Evolutionary conservation across 148 eudicot genomes (phyloP).

Genomic region (Salicornia ramosissima): DNA sequence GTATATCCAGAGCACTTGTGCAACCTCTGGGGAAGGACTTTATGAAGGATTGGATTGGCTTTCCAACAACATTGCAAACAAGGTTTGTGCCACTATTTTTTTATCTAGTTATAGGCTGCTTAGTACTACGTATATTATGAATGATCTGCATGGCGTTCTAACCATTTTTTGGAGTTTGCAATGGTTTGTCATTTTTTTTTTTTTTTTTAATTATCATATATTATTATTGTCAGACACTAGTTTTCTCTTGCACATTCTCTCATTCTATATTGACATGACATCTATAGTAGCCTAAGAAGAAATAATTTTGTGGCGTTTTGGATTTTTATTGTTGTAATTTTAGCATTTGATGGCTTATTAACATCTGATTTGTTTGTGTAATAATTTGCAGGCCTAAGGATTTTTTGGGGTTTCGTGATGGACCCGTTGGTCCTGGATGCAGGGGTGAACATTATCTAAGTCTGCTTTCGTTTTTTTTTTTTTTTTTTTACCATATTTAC

Average conservation of each 20-base stretch:
- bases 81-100: conserved; percentile 30
- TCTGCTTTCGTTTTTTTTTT: conserved; percentile 9
- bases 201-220: no score
- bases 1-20: conserved; percentile 83
- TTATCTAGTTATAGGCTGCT: no score
- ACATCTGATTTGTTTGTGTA: not conserved
- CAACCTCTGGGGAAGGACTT: conserved; percentile 68
- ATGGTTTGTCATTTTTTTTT: not conserved
- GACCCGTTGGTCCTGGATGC: conserved; percentile 41
- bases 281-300: not conserved
- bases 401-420: conserved; percentile 21
- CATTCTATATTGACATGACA: no score
- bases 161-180: not conserved
- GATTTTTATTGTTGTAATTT: not conserved
- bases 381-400: conserved; percentile 38
- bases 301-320: not conserved
- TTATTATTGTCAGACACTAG: no score
- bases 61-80: conserved; percentile 73
- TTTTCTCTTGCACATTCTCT: no score
- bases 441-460: conserved; percentile 37
- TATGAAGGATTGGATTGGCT: conserved; percentile 79
- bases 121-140: no score
- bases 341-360: not conserved
- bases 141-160: not conserved
- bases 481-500: conserved; percentile 21